Evolutionary conservation across 2,329 filamentous ascomycete genomes (phyloP).

Genomic region (Claviceps sp.): DNA sequence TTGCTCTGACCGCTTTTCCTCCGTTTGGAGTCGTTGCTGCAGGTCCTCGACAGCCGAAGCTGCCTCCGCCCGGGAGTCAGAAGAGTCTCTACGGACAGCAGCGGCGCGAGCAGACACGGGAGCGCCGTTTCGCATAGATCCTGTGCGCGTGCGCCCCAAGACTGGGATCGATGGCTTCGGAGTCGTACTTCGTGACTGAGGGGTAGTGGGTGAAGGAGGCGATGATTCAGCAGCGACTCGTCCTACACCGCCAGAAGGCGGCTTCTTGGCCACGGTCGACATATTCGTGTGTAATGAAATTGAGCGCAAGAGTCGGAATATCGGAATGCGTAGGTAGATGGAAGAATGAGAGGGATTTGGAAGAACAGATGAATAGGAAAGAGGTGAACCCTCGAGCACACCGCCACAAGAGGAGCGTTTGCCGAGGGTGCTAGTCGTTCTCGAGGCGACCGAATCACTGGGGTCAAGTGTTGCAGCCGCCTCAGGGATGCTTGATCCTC

Average conservation of each 20-base stretch:
- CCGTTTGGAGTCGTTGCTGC: slow-evolving; percentile 67
- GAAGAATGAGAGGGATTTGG: background rate
- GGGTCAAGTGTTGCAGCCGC: background rate
- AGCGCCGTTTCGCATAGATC: slow-evolving; percentile 51
- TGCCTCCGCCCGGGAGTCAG: slow-evolving; percentile 68
- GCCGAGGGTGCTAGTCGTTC: background rate
- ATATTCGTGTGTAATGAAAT: slow-evolving; percentile 20
- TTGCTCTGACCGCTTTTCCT: slow-evolving; percentile 65
- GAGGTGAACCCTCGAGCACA: background rate
- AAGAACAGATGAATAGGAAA: background rate
- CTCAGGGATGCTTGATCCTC: background rate
- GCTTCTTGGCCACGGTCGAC: slow-evolving; percentile 41
- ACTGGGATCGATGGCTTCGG: slow-evolving; percentile 31
- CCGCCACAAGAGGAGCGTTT: background rate
- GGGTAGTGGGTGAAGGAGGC: slow-evolving; percentile 18
- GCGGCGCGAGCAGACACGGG: slow-evolving; percentile 63
- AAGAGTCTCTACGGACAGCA: slow-evolving; percentile 44
- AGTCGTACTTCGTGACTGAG: slow-evolving; percentile 24
- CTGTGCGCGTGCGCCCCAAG: slow-evolving; percentile 36
- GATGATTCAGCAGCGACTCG: slow-evolving; percentile 27
- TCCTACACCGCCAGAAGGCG: slow-evolving; percentile 33
- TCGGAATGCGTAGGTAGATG: background rate
- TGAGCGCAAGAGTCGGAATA: background rate
- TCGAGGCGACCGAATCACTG: background rate
- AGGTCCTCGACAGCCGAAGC: slow-evolving; percentile 70